phyloP scores from a whole-genome alignment of 1,284 basidiomycete genomes.

The Trichosporon coremiiforme region DNA sequence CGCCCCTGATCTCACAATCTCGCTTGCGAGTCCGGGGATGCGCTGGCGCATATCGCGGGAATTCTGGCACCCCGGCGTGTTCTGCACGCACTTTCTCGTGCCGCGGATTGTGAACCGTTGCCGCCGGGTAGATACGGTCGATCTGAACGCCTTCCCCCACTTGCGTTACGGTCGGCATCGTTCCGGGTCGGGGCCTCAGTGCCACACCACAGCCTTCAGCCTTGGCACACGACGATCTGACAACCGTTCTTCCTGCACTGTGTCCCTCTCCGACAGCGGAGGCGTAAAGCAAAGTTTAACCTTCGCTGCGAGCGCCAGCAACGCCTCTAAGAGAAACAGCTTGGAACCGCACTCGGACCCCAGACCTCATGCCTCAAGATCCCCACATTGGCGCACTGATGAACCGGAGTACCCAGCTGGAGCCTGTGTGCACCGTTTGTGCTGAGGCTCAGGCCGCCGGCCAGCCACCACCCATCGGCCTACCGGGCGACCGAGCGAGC shows the following conservation, averaged over 20 bases:
- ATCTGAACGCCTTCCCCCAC: conserved; percentile 10
- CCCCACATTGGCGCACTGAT: neutral
- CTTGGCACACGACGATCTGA: neutral
- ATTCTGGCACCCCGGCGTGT: neutral
- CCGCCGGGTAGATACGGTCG: neutral
- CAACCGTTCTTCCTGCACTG: neutral
- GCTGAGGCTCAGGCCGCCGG: neutral
- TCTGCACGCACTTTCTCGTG: neutral
- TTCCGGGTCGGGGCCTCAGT: conserved; percentile 1
- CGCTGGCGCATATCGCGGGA: neutral
- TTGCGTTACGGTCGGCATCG: neutral
- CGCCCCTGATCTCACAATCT: neutral
- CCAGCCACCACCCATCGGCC: neutral
- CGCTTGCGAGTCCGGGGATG: neutral
- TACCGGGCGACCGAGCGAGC: neutral
- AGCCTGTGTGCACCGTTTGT: neutral
- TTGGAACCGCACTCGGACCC: neutral
- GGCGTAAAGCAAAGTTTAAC: neutral
- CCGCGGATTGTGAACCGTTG: neutral
- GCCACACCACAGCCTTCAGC: neutral
- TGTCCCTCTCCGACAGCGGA: neutral
- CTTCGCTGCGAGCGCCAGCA: neutral
- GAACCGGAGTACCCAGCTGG: neutral
- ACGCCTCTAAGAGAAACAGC: neutral
- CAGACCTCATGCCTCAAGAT: neutral